Evolutionary conservation across 257 asterid species (phyloP).

Genomic region (Gardenia jasminoides): DNA sequence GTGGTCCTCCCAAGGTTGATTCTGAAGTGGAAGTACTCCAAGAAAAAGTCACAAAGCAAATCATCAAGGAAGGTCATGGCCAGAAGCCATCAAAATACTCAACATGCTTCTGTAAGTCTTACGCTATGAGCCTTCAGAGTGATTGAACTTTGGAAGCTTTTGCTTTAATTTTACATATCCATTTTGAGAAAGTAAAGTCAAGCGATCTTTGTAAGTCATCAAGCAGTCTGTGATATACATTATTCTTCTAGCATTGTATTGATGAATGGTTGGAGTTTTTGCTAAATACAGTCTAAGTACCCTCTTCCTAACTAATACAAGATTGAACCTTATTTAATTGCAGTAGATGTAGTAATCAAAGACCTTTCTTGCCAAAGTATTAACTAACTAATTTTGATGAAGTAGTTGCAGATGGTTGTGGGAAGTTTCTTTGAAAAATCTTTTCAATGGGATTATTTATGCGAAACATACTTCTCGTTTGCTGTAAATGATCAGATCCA

Average conservation of each 20-base stretch:
- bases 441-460: neutral
- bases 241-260: neutral
- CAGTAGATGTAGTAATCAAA: conserved; percentile 1
- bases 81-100: conserved; percentile 93
- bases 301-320: neutral
- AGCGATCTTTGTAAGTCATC: neutral
- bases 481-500: no score
- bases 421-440: neutral
- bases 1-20: conserved; percentile 74
- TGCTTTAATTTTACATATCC: neutral
- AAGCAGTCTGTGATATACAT: neutral
- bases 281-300: neutral
- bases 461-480: no score
- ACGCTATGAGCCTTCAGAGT: conserved; percentile 5
- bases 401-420: neutral
- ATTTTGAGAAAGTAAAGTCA: conserved; percentile 7
- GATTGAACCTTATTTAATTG: neutral
- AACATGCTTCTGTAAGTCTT: conserved; percentile 84
- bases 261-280: neutral
- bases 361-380: neutral
- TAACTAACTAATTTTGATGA: neutral
- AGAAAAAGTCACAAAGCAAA: conserved; percentile 85
- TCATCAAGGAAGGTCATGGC: conserved; percentile 86
- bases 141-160: neutral
- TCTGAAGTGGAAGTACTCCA: conserved; percentile 71